Conservation (phyloP, 768 basidiomycete species). For the Butyriboletus loyo region DNA sequence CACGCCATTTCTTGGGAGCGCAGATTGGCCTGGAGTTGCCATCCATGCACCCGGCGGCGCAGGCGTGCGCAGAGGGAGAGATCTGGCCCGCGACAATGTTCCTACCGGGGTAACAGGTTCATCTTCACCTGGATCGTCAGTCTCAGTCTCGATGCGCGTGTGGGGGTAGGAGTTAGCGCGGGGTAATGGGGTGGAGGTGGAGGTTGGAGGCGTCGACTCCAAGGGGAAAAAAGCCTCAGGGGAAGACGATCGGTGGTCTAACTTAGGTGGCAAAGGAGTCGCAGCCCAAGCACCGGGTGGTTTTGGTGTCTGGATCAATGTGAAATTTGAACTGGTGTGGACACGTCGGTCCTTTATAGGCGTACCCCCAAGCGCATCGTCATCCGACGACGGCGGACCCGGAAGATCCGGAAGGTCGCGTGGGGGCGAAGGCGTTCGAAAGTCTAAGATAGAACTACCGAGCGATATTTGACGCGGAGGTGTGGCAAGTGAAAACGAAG, state of each 20-base stretch:
- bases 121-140: slow-evolving; percentile 19
- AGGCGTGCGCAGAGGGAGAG: slow-evolving; percentile 54
- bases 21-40: slow-evolving; percentile 47
- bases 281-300: slow-evolving; percentile 46
- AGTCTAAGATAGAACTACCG: slow-evolving; percentile 43
- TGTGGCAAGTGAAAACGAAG: slow-evolving; percentile 37
- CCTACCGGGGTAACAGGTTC: slow-evolving; percentile 41
- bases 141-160: slow-evolving; percentile 15
- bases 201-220: slow-evolving; percentile 27
- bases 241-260: slow-evolving; percentile 12
- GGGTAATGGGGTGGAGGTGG: slow-evolving; percentile 26
- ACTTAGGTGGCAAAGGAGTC: slow-evolving; percentile 34
- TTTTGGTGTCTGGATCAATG: slow-evolving; percentile 42
- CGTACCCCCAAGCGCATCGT: slow-evolving; percentile 37
- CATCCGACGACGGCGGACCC: slow-evolving; percentile 53
- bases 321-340: slow-evolving; percentile 24
- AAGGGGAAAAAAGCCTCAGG: slow-evolving; percentile 16
- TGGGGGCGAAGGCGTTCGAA: slow-evolving; percentile 63
- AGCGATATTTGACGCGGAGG: slow-evolving; percentile 47
- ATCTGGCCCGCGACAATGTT: slow-evolving; percentile 48
- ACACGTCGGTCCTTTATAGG: slow-evolving; percentile 19
- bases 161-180: slow-evolving; percentile 12
- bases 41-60: slow-evolving; percentile 70
- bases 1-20: slow-evolving; percentile 8
- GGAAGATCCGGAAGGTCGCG: slow-evolving; percentile 63